These are phyloP conservation scores for Fusarium coicis DNA, from an alignment of 2,329 filamentous ascomycete genomes.

Conservation along the genomic window DNA sequence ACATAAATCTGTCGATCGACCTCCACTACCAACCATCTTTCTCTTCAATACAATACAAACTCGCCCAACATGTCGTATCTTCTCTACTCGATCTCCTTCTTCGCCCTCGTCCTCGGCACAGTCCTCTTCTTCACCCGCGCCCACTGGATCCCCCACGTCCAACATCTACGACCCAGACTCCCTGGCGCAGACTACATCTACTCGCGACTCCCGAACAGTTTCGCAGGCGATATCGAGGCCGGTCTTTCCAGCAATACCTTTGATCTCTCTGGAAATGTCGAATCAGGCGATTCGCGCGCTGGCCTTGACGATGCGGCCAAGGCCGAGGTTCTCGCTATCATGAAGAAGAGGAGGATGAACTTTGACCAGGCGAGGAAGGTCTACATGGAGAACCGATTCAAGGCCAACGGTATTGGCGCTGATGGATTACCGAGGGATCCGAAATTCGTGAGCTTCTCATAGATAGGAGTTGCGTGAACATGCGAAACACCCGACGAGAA, in stretches of 20 bases:
- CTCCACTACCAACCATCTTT: background rate
- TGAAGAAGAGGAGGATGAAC: constrained; percentile 83
- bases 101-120: constrained; percentile 77
- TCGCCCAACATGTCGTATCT: constrained; percentile 75
- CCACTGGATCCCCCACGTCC: constrained; percentile 78
- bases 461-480: constrained; percentile 28
- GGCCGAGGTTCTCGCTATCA: constrained; percentile 84
- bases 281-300: constrained; percentile 78
- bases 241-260: constrained; percentile 87
- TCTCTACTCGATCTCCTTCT: constrained; percentile 80
- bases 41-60: background rate
- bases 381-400: constrained; percentile 87
- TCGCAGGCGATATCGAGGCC: constrained; percentile 86
- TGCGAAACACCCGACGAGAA: background rate
- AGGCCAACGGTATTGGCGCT: constrained; percentile 85
- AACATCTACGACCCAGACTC: constrained; percentile 64
- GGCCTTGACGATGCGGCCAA: constrained; percentile 87
- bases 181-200: constrained; percentile 74
- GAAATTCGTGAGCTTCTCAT: constrained; percentile 90
- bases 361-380: constrained; percentile 93
- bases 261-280: constrained; percentile 83
- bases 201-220: constrained; percentile 78
- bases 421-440: constrained; percentile 91
- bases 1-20: constrained; percentile 4
- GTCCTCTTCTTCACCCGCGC: constrained; percentile 83